Base-by-base conservation (phyloP, 2,329 filamentous ascomycete genomes). In the Pleomassaria siparia region DNA sequence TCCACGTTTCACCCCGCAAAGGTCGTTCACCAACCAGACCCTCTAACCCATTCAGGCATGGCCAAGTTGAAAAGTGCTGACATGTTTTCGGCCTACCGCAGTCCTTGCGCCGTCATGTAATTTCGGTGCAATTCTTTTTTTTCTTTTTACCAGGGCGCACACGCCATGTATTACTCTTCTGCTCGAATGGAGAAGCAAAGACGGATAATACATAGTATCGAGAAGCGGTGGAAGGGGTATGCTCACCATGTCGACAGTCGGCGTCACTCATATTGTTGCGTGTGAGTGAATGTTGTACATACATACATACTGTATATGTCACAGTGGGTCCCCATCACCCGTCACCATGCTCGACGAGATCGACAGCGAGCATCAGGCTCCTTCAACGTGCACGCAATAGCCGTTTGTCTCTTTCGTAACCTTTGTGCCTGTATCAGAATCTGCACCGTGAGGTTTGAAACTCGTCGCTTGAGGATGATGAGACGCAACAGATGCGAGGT, bases 341-440 rank as follows among this genome's bases (percentile, higher is more conserved):
- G 4, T 33, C 18, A 12, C 33, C 30, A n/a, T 35, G 13, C 6
- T 30, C 15, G 20, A 42, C 12, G 24, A 21, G 5, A 13, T 13
- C 43, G 18, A 30, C 43, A 50, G 28, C 25, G 36, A 40, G 32
- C 13, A 40, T 11, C n/a, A 29, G 13, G 24, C 43, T 47, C 37
- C 43, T 42, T 32, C 20, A 36, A 43, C 8, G 15, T 40, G 7
- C 16, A 13, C 36, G 20, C 12, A 25, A 22, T 26, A 41, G 40
- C 44, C 21, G 49, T 50, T 46, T 22, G 47, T 33, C 21, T 43
- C 15, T 39, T 43, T 22, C 35, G 53, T 56, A 44, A 40, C 15
- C 35, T 43, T 22, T 35, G 53, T 56, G 43, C 53, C 54, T 58
- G 56, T 58, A 56, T 58, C 56, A 59, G 53, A 46, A 46, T 40